Evolutionary conservation across 1,284 basidiomycete species (phyloP).

Genomic region (Puccinia hordei): DNA sequence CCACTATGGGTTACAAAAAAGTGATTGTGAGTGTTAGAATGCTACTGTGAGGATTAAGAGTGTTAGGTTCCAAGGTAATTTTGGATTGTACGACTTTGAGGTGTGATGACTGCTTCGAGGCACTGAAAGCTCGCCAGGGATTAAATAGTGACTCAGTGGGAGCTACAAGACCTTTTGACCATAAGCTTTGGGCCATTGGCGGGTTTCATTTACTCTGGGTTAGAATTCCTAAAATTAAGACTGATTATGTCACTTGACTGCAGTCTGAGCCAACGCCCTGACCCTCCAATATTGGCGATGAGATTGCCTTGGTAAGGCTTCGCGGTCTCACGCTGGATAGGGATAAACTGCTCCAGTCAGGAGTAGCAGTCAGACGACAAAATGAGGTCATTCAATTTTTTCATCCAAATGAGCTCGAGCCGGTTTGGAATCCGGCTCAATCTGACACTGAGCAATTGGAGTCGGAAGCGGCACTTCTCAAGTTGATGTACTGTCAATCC

Average conservation of each 20-base stretch:
- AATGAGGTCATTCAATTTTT: background rate
- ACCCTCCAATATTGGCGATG: background rate
- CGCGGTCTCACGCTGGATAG: background rate
- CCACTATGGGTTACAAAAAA: background rate
- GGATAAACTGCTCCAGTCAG: no score
- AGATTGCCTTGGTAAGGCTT: background rate
- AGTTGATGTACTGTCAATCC: no score
- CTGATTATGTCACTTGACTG: background rate
- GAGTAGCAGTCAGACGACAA: no score
- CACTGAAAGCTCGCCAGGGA: background rate
- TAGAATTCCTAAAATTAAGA: background rate
- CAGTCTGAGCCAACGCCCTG: conserved; percentile 14
- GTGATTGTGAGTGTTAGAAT: background rate
- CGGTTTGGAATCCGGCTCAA: no score
- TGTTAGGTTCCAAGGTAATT: background rate
- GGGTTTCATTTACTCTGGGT: background rate
- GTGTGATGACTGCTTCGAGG: background rate
- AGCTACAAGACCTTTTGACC: background rate
- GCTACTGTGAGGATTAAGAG: background rate
- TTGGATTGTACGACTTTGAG: background rate
- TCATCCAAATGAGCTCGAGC: background rate
- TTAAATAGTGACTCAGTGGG: background rate
- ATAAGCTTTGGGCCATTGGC: background rate
- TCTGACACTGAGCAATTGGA: no score
- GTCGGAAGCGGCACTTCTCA: no score